These are phyloP conservation scores for Pythium periplocum DNA, from an alignment of 352 stramenopile genomes.

Conservation along the genomic window DNA sequence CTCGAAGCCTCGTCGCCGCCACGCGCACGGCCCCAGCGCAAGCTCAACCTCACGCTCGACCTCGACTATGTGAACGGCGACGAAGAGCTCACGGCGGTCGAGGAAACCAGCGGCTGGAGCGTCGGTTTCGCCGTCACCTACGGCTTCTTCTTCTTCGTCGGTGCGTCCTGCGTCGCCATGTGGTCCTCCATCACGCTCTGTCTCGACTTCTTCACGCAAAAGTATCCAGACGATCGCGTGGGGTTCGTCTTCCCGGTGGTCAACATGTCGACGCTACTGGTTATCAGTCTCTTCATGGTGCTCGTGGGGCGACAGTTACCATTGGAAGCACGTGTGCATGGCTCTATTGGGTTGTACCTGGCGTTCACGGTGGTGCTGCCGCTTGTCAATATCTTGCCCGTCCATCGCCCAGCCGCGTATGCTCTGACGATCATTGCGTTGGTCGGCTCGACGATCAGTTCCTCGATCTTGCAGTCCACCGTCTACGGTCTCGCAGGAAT, in stretches of 20 bases:
- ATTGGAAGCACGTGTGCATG: conserved; percentile 50
- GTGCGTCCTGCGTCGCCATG: conserved; percentile 64
- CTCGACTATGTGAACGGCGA: conserved; percentile 16
- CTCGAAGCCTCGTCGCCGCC: conserved; percentile 1
- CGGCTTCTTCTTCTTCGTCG: conserved; percentile 69
- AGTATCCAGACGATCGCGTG: conserved; percentile 61
- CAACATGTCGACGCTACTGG: conserved; percentile 79
- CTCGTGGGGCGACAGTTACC: conserved; percentile 57
- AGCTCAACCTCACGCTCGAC: conserved; percentile 16
- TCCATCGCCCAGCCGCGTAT: conserved; percentile 44
- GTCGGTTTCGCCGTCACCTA: conserved; percentile 60
- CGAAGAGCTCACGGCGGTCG: not conserved
- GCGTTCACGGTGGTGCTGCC: conserved; percentile 53
- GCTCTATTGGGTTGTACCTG: conserved; percentile 45
- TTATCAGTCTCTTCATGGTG: conserved; percentile 80
- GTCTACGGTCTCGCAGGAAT: conserved; percentile 75
- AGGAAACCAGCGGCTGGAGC: conserved; percentile 10
- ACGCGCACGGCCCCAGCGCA: conserved; percentile 3
- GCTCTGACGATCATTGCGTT: conserved; percentile 51
- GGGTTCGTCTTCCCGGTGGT: conserved; percentile 78
- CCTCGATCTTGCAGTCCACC: conserved; percentile 65
- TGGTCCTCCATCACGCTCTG: conserved; percentile 76
- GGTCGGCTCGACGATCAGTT: conserved; percentile 57
- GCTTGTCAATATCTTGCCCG: conserved; percentile 47
- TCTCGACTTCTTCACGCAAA: conserved; percentile 59